phyloP scores from a whole-genome alignment of 2,329 filamentous ascomycete genomes.

The Karstenula rhodostoma region DNA sequence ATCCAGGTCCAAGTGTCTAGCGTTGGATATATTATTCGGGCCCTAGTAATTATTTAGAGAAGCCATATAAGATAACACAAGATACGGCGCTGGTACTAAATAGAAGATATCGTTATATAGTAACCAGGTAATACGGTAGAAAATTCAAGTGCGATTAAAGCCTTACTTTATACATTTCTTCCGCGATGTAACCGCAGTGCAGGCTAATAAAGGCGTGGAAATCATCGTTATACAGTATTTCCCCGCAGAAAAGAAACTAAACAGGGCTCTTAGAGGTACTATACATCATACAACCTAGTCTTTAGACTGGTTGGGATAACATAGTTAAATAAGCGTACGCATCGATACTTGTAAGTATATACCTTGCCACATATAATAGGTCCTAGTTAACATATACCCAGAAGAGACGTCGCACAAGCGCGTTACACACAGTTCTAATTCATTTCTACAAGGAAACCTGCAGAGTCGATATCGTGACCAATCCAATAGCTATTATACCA shows the following conservation, averaged over 20 bases:
- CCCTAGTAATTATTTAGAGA: background rate
- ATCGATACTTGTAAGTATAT: background rate
- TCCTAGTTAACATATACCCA: background rate
- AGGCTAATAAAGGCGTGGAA: too few species aligned
- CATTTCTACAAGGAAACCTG: background rate
- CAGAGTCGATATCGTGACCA: background rate
- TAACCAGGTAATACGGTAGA: background rate
- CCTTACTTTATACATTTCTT: background rate
- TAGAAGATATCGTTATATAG: background rate
- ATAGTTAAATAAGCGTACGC: background rate
- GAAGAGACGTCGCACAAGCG: background rate
- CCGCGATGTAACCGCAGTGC: too few species aligned
- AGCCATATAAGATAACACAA: background rate
- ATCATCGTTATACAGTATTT: too few species aligned
- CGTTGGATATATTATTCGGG: background rate
- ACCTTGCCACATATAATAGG: background rate
- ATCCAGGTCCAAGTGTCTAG: conserved; percentile 25
- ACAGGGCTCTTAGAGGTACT: background rate
- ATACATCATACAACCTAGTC: background rate
- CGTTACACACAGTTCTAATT: background rate
- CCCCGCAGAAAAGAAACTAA: too few species aligned
- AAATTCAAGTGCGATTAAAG: background rate
- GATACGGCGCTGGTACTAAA: background rate
- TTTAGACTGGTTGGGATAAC: background rate
- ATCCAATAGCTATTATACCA: too few species aligned